Evolutionary conservation across 2,329 filamentous ascomycete species (phyloP).

Genomic region (Aspergillus quadricinctus): DNA sequence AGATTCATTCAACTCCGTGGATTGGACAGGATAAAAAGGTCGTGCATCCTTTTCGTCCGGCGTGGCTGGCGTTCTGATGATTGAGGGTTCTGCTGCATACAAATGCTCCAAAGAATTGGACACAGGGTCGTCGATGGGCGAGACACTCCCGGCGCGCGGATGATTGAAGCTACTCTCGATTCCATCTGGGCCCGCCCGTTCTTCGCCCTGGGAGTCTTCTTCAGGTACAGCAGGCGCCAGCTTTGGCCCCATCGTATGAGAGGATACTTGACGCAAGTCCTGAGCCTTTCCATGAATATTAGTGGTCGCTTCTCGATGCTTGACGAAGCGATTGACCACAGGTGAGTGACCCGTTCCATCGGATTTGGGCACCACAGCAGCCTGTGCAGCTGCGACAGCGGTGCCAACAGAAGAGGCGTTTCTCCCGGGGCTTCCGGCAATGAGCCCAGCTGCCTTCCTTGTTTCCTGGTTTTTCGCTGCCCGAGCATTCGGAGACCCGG

Average conservation of each 20-base stretch:
- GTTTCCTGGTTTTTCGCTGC: conserved; percentile 25
- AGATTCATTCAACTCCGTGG: conserved; percentile 17
- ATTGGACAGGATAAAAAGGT: conserved; percentile 15
- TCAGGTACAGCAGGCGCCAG: conserved; percentile 40
- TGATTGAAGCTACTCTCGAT: background rate
- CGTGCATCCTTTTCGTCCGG: conserved; percentile 7
- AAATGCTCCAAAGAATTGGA: background rate
- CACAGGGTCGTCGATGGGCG: conserved; percentile 1
- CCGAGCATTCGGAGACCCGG: conserved; percentile 18
- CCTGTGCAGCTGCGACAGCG: conserved; percentile 29
- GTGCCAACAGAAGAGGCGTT: conserved; percentile 23
- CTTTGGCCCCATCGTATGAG: conserved; percentile 18
- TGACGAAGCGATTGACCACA: background rate
- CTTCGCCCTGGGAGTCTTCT: conserved; percentile 40
- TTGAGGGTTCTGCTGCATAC: background rate
- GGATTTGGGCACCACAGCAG: conserved; percentile 17
- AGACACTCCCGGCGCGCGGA: background rate
- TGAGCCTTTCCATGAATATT: background rate
- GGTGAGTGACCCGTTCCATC: conserved; percentile 3
- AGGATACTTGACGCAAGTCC: background rate
- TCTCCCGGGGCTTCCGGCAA: conserved; percentile 22
- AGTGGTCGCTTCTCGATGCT: conserved; percentile 2
- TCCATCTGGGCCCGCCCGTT: conserved; percentile 22
- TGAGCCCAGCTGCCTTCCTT: conserved; percentile 22
- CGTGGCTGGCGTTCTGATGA: conserved; percentile 8